These are phyloP conservation scores for Penicillium daleae DNA, from an alignment of 495 filamentous ascomycete genomes.

Conservation along the genomic window DNA sequence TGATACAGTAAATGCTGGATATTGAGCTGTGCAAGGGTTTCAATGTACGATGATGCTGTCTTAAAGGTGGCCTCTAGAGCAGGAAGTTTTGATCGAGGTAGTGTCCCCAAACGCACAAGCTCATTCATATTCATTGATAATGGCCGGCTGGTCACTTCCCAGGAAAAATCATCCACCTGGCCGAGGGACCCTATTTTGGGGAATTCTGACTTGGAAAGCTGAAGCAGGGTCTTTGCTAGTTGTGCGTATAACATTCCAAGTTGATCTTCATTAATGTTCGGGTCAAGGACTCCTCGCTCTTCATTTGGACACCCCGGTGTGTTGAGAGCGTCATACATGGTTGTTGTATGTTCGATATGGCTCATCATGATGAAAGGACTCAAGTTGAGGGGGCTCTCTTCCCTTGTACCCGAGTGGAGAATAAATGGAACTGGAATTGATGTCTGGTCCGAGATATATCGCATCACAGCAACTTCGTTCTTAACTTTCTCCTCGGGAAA, in stretches of 20 bases:
- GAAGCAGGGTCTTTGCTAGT: constrained; percentile 40
- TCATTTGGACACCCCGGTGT: constrained; percentile 25
- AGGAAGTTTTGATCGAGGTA: constrained; percentile 38
- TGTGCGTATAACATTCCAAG: constrained; percentile 38
- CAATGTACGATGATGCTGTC: constrained; percentile 40
- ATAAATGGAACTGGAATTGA: constrained; percentile 43
- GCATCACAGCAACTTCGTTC: constrained; percentile 48
- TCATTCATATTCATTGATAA: constrained; percentile 41
- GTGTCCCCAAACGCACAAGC: constrained; percentile 32
- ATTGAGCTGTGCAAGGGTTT: constrained; percentile 45
- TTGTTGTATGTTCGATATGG: constrained; percentile 38
- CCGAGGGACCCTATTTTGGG: constrained; percentile 43
- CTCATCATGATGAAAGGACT: constrained; percentile 50
- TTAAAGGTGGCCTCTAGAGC: constrained; percentile 40
- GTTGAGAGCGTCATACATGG: constrained; percentile 36
- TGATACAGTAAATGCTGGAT: constrained; percentile 42
- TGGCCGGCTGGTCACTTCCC: constrained; percentile 27
- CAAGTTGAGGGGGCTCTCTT: constrained; percentile 30
- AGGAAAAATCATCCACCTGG: constrained; percentile 28
- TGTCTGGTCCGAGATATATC: constrained; percentile 42
- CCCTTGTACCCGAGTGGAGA: constrained; percentile 35
- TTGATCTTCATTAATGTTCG: constrained; percentile 31
- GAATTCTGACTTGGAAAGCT: constrained; percentile 37
- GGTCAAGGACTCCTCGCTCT: constrained; percentile 33
- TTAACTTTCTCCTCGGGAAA: constrained; percentile 44